Conservation (phyloP, 352 stramenopile genomes). For the Globisporangium orthogonon region DNA sequence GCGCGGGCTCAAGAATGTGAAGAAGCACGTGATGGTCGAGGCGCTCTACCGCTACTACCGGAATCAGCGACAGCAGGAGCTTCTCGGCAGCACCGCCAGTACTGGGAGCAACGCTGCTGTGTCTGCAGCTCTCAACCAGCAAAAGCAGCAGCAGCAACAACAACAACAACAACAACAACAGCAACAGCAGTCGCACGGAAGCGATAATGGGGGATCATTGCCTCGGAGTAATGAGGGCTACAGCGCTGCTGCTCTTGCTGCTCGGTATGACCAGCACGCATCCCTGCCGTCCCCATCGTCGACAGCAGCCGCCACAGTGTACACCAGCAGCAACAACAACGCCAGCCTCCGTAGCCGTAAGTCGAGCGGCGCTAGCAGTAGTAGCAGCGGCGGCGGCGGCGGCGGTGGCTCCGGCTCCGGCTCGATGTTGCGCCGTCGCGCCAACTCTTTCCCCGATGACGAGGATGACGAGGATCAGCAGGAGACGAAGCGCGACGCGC, state of each 20-base stretch:
- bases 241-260: neutral
- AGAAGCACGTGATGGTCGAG: slow-evolving; percentile 85
- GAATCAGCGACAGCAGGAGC: slow-evolving; percentile 50
- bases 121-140: neutral
- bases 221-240: neutral
- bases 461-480: slow-evolving; percentile 24
- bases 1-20: slow-evolving; percentile 76
- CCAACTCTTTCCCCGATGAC: slow-evolving; percentile 1
- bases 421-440: slow-evolving; percentile 3
- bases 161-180: slow-evolving; percentile 10
- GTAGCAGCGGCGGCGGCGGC: neutral
- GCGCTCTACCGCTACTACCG: slow-evolving; percentile 74
- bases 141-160: slow-evolving; percentile 9
- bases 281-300: slow-evolving; percentile 3
- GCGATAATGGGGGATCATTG: neutral
- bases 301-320: neutral
- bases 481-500: slow-evolving; percentile 18
- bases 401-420: neutral
- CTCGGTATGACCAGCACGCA: slow-evolving; percentile 6
- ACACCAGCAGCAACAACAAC: slow-evolving; percentile 8
- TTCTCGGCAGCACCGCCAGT: slow-evolving; percentile 4
- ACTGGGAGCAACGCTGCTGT: neutral
- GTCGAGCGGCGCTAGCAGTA: slow-evolving; percentile 8
- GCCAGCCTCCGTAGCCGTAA: slow-evolving; percentile 5
- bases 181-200: slow-evolving; percentile 3